Evolutionary conservation across 1,284 basidiomycete genomes (phyloP).

Genomic region (Apiotrichum domesticum): DNA sequence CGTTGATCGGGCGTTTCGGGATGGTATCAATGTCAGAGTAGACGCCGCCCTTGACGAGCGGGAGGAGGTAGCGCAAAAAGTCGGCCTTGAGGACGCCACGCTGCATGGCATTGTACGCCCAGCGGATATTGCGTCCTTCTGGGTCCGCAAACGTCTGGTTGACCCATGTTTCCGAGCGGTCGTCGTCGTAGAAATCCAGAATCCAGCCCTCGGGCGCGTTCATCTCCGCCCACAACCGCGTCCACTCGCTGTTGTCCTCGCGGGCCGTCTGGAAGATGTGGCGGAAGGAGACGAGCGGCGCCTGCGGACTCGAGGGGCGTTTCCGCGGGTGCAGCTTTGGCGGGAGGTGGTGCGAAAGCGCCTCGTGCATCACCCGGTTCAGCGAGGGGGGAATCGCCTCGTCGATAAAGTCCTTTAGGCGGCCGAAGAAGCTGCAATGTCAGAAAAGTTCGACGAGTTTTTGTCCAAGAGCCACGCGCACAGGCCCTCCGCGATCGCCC

Average conservation of each 20-base stretch:
- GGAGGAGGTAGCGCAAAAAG: slow-evolving; percentile 45
- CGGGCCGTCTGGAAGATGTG: slow-evolving; percentile 35
- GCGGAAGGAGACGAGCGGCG: slow-evolving; percentile 29
- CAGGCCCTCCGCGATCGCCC: too few relatives aligned
- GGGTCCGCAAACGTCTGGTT: slow-evolving; percentile 24
- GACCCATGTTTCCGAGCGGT: slow-evolving; percentile 35
- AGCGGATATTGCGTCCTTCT: slow-evolving; percentile 16
- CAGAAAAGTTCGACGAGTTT: too few relatives aligned
- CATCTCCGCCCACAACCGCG: slow-evolving; percentile 20
- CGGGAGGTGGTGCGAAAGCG: not conserved
- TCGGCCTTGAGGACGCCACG: slow-evolving; percentile 46
- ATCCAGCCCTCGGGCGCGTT: slow-evolving; percentile 35
- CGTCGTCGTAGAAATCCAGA: slow-evolving; percentile 41
- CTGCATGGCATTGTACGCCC: slow-evolving; percentile 41
- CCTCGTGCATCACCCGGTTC: not conserved
- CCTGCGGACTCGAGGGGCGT: not conserved
- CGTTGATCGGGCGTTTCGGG: slow-evolving; percentile 31
- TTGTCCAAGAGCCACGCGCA: too few relatives aligned
- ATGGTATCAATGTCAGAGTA: slow-evolving; percentile 45
- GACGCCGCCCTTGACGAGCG: slow-evolving; percentile 46
- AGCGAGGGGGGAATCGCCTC: not conserved
- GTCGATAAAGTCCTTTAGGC: not conserved
- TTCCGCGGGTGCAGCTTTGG: not conserved
- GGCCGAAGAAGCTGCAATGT: not conserved
- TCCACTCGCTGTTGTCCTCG: not conserved